Evolutionary conservation across 2,329 filamentous ascomycete species (phyloP), one percentile per base, ranked within the genome.

Genomic region (Sclerotinia trifoliorum): DNA sequence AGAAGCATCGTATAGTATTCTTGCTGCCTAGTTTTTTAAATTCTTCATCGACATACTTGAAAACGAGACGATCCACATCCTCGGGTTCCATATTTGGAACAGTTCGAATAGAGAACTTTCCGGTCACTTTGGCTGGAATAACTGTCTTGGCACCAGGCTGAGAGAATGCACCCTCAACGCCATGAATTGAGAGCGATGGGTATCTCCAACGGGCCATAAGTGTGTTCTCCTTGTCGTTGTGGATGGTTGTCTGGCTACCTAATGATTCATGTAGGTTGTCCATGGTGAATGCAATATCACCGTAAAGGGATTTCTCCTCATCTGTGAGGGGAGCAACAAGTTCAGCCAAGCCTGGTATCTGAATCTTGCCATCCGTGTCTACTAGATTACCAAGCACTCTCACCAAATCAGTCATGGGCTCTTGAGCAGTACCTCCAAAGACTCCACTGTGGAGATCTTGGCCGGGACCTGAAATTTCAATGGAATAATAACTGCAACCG

Each of bases 91-190:
- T 99, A 82, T 99, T 88, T 65, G 95, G 95, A 29, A 99, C 95
- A 48, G 94, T 98, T 74, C 95, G 90, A 81, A 99, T 97, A 63
- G 92, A 96, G 84, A 99, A 99, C 83, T 99, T 99, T 81, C 95
- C 95, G 76, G 90, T 91, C 68, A 99, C 95, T 84, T 97, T 97
- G 77, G 95, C 94, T 3, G 95, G 95, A 75, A 99, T 99, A 76
- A 99, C 95, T 0, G 95, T 99, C 87, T 99, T 99, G 68, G 94
- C 95, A 58, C 95, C 95, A 7, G 94, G 91, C 2, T 91, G 90
- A 56, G 91, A 94, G 83, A 96, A 99, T 64, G 93, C 95, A 69
- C 95, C 95, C 81, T 99, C 95, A 73, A 99, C 82, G 70, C 95
- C 95, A 83, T 99, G 95, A 54, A 99, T 84, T 32, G 94, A 97